A percentile compares a stretch with the other conserved stretches of the same genome.
Conservation (phyloP, 495 filamentous ascomycete genomes). For the Lasiosphaeris hirsuta region DNA sequence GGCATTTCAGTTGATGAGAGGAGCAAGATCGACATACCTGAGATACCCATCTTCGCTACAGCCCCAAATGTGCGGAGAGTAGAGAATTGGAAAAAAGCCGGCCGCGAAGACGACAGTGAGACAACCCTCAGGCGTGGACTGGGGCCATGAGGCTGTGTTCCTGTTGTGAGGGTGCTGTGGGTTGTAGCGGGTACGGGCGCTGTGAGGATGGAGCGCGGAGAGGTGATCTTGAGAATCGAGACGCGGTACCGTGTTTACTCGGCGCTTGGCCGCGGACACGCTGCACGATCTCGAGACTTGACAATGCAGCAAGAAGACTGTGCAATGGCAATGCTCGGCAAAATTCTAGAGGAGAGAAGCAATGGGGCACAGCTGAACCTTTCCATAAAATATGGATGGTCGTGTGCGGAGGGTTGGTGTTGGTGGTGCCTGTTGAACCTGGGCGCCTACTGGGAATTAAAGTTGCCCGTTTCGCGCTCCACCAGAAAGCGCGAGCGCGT, state of each 20-base stretch:
- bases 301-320: too few relatives aligned
- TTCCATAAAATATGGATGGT: background rate
- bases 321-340: background rate
- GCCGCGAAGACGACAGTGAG: background rate
- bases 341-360: background rate
- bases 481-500: slow-evolving; percentile 31
- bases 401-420: background rate
- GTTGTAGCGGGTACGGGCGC: too few relatives aligned
- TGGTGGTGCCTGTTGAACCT: slow-evolving; percentile 5
- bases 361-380: background rate
- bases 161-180: too few relatives aligned
- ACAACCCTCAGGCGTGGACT: too few relatives aligned
- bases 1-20: background rate
- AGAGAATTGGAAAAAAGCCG: background rate
- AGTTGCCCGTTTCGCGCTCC: slow-evolving; percentile 2
- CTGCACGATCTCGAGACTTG: too few relatives aligned
- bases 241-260: slow-evolving; percentile 6
- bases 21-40: slow-evolving; percentile 46
- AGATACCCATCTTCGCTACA: slow-evolving; percentile 61
- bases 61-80: background rate
- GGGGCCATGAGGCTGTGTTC: too few relatives aligned
- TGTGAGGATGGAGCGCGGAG: too few relatives aligned
- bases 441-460: background rate
- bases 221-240: background rate
- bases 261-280: too few relatives aligned